A percentile compares a stretch with the other conserved stretches of the same genome.
These are phyloP conservation scores for Nidularia sp. DNA, from an alignment of 768 basidiomycete species.

Conservation along the genomic window DNA sequence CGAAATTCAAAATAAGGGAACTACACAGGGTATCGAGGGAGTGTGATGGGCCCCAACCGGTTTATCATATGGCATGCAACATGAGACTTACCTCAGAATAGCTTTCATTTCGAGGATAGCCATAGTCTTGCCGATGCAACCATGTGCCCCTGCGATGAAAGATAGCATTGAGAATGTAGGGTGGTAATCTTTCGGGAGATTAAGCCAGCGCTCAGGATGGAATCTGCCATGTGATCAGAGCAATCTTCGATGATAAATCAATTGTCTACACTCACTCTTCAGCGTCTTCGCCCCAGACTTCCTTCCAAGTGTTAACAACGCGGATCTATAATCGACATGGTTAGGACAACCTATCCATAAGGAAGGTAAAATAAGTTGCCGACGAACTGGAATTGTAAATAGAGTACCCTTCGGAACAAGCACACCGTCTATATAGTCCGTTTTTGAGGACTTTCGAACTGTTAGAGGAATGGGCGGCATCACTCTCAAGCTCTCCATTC, in stretches of 20 bases:
- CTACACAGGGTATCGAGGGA: slow-evolving; percentile 10
- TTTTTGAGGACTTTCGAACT: slow-evolving; percentile 28
- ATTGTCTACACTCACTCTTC: slow-evolving; percentile 28
- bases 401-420: slow-evolving; percentile 41
- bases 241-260: not conserved
- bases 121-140: slow-evolving; percentile 45
- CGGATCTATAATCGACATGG: slow-evolving; percentile 29
- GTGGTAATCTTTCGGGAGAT: slow-evolving; percentile 28
- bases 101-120: slow-evolving; percentile 44
- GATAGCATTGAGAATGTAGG: slow-evolving; percentile 30
- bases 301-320: slow-evolving; percentile 45
- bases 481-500: slow-evolving; percentile 40
- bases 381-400: slow-evolving; percentile 33
- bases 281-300: slow-evolving; percentile 47
- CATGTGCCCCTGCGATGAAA: slow-evolving; percentile 41
- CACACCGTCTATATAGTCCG: slow-evolving; percentile 38
- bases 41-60: not conserved
- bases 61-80: slow-evolving; percentile 12
- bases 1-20: slow-evolving; percentile 36
- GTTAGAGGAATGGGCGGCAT: slow-evolving; percentile 39
- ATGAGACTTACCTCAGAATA: slow-evolving; percentile 27
- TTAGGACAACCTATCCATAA: too few relatives aligned
- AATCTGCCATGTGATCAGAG: slow-evolving; percentile 23
- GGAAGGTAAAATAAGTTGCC: too few relatives aligned
- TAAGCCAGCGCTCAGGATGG: slow-evolving; percentile 41